Evolutionary conservation across 768 basidiomycete species (phyloP).

Genomic region (Lyophyllum atratum): DNA sequence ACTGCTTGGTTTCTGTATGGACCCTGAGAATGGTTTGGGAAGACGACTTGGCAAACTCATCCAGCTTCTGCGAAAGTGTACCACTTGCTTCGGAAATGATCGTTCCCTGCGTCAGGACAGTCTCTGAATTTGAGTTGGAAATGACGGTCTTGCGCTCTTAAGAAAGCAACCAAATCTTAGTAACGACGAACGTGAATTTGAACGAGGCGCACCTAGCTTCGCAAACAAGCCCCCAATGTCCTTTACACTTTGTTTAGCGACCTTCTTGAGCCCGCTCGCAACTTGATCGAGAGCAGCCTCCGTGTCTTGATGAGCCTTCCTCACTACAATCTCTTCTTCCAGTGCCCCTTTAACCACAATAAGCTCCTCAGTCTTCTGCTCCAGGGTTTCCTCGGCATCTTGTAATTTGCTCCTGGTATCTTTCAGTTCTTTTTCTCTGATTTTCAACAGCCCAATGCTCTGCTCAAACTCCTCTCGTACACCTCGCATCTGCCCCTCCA

Average conservation of each 20-base stretch:
- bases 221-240: constrained; percentile 75
- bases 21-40: constrained; percentile 55
- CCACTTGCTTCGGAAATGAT: constrained; percentile 56
- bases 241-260: constrained; percentile 64
- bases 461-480: constrained; percentile 92
- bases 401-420: constrained; percentile 58
- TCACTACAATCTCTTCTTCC: constrained; percentile 79
- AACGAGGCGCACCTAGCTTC: constrained; percentile 69
- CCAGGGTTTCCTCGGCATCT: constrained; percentile 53
- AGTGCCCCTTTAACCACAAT: constrained; percentile 57
- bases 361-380: constrained; percentile 57
- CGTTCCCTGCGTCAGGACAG: constrained; percentile 63
- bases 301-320: constrained; percentile 75
- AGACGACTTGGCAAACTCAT: constrained; percentile 60
- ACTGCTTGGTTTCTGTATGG: constrained; percentile 54
- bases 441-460: constrained; percentile 75
- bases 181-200: background rate
- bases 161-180: constrained; percentile 11
- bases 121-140: constrained; percentile 64
- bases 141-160: constrained; percentile 74
- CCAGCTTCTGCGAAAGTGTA: constrained; percentile 56
- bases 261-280: constrained; percentile 66
- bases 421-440: constrained; percentile 75
- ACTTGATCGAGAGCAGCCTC: constrained; percentile 73
- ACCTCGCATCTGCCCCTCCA: constrained; percentile 78